phyloP scores from a whole-genome alignment of 2,329 filamentous ascomycete genomes.

The Coccinonectria pachysandricola region DNA sequence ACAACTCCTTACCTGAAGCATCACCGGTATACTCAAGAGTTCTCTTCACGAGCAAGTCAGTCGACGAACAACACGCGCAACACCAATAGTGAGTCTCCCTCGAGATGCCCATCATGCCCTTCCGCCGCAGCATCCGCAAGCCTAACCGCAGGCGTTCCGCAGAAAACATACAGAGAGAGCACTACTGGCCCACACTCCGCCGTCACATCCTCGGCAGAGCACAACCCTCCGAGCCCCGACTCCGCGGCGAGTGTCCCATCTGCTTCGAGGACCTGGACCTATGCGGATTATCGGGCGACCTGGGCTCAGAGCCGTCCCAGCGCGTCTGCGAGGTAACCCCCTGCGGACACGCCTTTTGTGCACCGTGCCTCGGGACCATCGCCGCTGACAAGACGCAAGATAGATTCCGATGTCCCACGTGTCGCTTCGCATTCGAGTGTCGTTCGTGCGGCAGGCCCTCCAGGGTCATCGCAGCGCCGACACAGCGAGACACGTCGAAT shows the following conservation, averaged over 20 bases:
- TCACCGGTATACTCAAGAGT: too few species aligned
- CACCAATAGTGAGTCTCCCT: too few species aligned
- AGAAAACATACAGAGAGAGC: conserved; percentile 1
- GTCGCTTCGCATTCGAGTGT: conserved; percentile 4
- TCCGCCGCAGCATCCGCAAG: too few species aligned
- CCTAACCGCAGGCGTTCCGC: too few species aligned
- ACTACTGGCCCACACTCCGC: conserved; percentile 2
- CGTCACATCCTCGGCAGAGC: not conserved
- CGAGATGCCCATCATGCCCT: too few species aligned
- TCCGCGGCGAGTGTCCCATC: conserved; percentile 8
- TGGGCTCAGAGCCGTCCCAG: not conserved
- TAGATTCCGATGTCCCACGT: conserved; percentile 5
- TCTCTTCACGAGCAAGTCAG: too few species aligned
- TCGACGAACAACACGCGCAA: too few species aligned
- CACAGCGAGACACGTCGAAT: fast-evolving
- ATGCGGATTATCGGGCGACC: conserved; percentile 2
- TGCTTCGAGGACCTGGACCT: conserved; percentile 8
- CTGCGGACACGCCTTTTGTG: conserved; percentile 17
- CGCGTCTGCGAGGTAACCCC: conserved; percentile 3
- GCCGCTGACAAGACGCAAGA: not conserved
- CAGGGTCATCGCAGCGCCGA: not conserved
- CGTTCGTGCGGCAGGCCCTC: conserved; percentile 1
- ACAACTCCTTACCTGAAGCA: too few species aligned
- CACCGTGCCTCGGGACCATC: conserved; percentile 2
- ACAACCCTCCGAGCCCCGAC: not conserved